Evolutionary conservation across 306 rosid species (phyloP).

Genomic region (Fragaria vesca): DNA sequence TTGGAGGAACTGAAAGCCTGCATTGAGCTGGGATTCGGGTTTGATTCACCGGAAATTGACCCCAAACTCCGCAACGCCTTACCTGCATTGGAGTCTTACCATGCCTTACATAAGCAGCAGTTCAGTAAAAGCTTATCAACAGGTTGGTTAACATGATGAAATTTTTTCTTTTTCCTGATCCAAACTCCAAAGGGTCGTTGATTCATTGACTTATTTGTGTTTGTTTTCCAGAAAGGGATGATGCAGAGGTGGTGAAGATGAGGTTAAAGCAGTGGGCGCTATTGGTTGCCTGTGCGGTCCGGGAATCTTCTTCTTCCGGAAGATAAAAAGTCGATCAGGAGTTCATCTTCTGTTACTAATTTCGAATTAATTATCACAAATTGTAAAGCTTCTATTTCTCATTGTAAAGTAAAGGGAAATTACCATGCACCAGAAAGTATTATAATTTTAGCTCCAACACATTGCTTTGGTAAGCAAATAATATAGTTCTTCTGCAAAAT

Average conservation of each 20-base stretch:
- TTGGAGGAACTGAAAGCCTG: conserved; percentile 75
- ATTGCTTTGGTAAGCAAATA: neutral
- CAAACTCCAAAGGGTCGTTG: neutral
- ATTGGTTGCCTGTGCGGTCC: conserved; percentile 61
- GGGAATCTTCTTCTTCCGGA: conserved; percentile 29
- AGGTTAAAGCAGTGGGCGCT: conserved; percentile 78
- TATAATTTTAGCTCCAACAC: neutral
- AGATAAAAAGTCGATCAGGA: neutral
- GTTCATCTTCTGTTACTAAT: neutral
- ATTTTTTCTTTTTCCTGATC: neutral
- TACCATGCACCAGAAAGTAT: neutral
- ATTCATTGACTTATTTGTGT: neutral
- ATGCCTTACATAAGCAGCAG: conserved; percentile 52
- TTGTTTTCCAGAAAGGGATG: conserved; percentile 35
- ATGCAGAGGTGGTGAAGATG: conserved; percentile 56
- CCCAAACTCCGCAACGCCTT: conserved; percentile 47
- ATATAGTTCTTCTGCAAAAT: neutral
- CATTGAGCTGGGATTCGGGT: conserved; percentile 71
- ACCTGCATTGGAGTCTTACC: conserved; percentile 62
- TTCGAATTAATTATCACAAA: neutral
- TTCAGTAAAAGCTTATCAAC: conserved; percentile 38
- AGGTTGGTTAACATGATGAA: neutral
- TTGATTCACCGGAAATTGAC: conserved; percentile 57
- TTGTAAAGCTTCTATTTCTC: neutral
- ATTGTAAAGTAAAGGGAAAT: neutral